A percentile compares a stretch with the other conserved stretches of the same genome.
Evolutionary conservation across 768 basidiomycete species (phyloP).

Genomic region (Trametes meyenii): DNA sequence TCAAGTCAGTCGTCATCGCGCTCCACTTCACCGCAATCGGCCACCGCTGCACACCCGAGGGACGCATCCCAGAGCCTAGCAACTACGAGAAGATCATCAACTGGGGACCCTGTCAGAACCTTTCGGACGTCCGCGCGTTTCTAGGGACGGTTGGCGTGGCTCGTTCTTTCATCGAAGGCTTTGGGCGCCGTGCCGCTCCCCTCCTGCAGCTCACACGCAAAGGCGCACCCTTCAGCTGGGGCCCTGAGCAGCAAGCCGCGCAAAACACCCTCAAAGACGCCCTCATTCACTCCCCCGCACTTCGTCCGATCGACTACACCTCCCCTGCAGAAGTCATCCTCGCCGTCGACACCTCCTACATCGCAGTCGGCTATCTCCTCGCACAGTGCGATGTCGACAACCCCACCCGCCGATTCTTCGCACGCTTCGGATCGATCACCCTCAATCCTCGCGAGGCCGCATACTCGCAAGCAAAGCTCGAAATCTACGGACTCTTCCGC

Average conservation of each 20-base stretch:
- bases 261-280: conserved; percentile 26
- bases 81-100: conserved; percentile 30
- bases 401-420: conserved; percentile 25
- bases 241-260: conserved; percentile 12
- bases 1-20: not conserved
- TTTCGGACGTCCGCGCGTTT: conserved; percentile 32
- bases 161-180: conserved; percentile 30
- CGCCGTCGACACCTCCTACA: conserved; percentile 31
- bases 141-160: conserved; percentile 29
- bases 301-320: conserved; percentile 29
- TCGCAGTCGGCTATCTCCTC: conserved; percentile 32
- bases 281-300: conserved; percentile 14
- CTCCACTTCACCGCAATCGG: conserved; percentile 35
- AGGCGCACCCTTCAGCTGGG: conserved; percentile 25
- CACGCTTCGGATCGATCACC: conserved; percentile 42
- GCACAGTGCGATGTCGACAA: conserved; percentile 28
- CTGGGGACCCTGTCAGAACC: conserved; percentile 25
- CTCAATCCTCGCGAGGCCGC: conserved; percentile 34
- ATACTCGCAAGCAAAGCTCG: conserved; percentile 33
- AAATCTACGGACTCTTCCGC: conserved; percentile 31
- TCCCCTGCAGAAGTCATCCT: conserved; percentile 23
- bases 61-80: conserved; percentile 33
- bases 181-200: conserved; percentile 28
- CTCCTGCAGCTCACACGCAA: conserved; percentile 26
- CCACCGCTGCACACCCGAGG: conserved; percentile 42